A percentile compares a stretch with the other conserved stretches of the same genome.
Evolutionary conservation across 2,329 filamentous ascomycete species (phyloP).

Genomic region (Colletotrichum chrysophilum): DNA sequence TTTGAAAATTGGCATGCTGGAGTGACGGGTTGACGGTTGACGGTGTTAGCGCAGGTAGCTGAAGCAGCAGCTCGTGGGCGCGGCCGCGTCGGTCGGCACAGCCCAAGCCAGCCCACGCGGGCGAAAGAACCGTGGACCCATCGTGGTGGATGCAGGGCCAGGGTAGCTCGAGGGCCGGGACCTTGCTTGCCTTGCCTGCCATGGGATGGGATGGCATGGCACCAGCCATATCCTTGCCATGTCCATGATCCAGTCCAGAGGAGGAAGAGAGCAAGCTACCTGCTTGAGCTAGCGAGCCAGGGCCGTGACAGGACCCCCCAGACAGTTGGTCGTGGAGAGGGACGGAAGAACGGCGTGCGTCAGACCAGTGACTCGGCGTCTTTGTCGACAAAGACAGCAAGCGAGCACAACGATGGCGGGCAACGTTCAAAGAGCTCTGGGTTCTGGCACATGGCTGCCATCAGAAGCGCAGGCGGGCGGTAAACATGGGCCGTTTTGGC

Average conservation of each 20-base stretch:
- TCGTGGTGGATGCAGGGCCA: not conserved
- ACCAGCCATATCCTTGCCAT: not conserved
- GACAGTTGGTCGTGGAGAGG: constrained; percentile 4
- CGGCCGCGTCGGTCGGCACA: constrained; percentile 3
- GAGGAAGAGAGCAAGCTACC: not conserved
- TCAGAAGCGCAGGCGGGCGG: not conserved
- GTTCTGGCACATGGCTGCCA: not conserved
- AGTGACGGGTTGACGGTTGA: not conserved
- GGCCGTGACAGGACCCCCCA: not conserved
- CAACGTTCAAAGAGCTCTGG: not conserved
- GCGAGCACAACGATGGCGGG: not conserved
- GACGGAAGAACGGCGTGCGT: not conserved
- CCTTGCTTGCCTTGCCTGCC: not conserved
- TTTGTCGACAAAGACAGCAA: not conserved
- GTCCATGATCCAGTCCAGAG: not conserved
- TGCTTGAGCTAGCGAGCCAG: not conserved
- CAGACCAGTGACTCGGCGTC: not conserved
- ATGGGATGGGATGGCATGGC: constrained; percentile 3
- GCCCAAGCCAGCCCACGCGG: constrained; percentile 1
- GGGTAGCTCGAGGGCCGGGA: not conserved
- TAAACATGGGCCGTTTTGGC: not conserved
- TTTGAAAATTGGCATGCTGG: not conserved
- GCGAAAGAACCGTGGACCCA: constrained; percentile 4
- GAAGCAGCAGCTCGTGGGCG: not conserved
- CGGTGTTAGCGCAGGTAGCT: not conserved